These are phyloP conservation scores for Calonectria fujianensis DNA, from an alignment of 2,329 filamentous ascomycete genomes.

Conservation along the genomic window DNA sequence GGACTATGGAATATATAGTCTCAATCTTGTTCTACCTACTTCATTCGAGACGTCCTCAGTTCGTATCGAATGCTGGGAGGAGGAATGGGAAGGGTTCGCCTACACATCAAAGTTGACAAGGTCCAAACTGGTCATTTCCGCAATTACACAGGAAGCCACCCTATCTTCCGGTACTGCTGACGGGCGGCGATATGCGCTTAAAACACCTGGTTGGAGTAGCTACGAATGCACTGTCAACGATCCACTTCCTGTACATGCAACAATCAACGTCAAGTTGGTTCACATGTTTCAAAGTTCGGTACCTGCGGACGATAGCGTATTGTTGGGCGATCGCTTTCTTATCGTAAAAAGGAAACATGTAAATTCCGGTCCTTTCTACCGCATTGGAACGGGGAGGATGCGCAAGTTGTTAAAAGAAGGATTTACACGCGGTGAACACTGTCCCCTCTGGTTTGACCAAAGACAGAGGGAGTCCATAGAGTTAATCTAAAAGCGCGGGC, in stretches of 20 bases:
- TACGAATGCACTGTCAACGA: not conserved
- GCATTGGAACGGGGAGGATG: not conserved
- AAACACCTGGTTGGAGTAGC: not conserved
- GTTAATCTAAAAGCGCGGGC: not conserved
- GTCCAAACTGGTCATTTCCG: not conserved
- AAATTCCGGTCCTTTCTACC: not conserved
- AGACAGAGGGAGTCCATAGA: not conserved
- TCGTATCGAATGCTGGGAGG: not conserved
- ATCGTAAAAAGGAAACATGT: not conserved
- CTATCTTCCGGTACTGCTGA: not conserved
- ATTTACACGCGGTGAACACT: not conserved
- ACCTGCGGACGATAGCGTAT: not conserved
- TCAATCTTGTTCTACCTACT: no score
- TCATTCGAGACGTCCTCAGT: not conserved
- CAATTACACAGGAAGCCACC: not conserved
- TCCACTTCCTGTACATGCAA: not conserved
- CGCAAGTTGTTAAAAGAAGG: not conserved
- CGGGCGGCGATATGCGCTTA: no score
- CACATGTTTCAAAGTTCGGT: not conserved
- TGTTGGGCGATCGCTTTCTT: not conserved
- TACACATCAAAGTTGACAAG: not conserved
- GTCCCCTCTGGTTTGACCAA: not conserved
- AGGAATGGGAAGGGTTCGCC: not conserved
- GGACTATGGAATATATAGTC: not conserved
- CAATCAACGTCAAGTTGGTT: not conserved